Evolutionary conservation across 805 yeast species (phyloP).

Genomic region (Hanseniaspora singularis): DNA sequence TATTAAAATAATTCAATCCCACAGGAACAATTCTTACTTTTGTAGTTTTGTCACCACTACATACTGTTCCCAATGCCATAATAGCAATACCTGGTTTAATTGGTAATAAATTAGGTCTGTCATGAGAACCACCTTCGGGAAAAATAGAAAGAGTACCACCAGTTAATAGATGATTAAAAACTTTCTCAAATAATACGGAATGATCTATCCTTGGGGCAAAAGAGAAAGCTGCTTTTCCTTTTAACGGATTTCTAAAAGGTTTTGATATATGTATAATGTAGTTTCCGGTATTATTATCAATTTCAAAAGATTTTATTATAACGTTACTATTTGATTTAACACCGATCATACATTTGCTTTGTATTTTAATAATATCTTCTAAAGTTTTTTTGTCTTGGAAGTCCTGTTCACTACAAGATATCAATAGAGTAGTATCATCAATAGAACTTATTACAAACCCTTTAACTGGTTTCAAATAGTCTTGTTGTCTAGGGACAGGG

Average conservation of each 20-base stretch:
- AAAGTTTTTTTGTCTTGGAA: no score
- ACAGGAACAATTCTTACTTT: conserved; percentile 86
- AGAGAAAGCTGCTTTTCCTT: conserved; percentile 49
- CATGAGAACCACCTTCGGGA: conserved; percentile 98
- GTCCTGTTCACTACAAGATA: background rate
- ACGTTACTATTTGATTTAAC: conserved; percentile 64
- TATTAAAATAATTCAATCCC: conserved; percentile 94
- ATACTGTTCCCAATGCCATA: conserved; percentile 94
- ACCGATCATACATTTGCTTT: conserved; percentile 55
- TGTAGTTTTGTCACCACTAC: conserved; percentile 49
- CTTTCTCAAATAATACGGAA: conserved; percentile 66
- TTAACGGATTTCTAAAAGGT: conserved; percentile 56
- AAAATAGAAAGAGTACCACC: conserved; percentile 84
- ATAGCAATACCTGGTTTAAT: conserved; percentile 95
- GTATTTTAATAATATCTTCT: conserved; percentile 33
- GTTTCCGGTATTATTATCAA: conserved; percentile 41
- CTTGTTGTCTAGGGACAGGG: conserved; percentile 90
- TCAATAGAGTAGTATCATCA: conserved; percentile 16
- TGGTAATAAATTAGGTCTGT: conserved; percentile 81
- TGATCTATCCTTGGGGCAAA: conserved; percentile 80
- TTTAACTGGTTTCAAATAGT: conserved; percentile 51
- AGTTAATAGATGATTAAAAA: conserved; percentile 68
- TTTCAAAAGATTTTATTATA: conserved; percentile 50
- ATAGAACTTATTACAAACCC: conserved; percentile 55
- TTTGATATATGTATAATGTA: conserved; percentile 32